Evolutionary conservation across 176 grass and related monocot genomes (phyloP).

Genomic region (Metroxylon sagu): DNA sequence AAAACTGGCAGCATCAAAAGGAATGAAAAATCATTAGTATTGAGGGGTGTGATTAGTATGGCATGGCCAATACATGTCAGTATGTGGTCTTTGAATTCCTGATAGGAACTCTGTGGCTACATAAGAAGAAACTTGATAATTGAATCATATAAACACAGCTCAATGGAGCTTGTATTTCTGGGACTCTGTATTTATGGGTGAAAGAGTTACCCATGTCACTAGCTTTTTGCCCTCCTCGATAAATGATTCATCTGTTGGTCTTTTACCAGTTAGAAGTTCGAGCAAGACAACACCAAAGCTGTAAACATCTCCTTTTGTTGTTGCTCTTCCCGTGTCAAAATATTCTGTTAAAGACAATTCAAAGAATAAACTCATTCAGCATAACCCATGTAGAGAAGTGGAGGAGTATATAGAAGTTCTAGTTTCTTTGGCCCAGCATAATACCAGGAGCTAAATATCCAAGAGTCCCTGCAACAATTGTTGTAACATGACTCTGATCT

Average conservation of each 20-base stretch:
- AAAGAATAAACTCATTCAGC: too few species aligned
- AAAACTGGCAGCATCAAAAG: too few species aligned
- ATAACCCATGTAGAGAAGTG: too few species aligned
- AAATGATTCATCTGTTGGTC: conserved; percentile 71
- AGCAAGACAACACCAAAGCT: conserved; percentile 80
- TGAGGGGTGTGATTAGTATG: too few species aligned
- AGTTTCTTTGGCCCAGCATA: too few species aligned
- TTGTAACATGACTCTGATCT: conserved; percentile 59
- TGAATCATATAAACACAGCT: neutral
- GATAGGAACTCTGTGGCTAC: too few species aligned
- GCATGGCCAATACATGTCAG: too few species aligned
- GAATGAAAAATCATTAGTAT: too few species aligned
- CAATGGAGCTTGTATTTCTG: neutral
- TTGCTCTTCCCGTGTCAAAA: conserved; percentile 71
- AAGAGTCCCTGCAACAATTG: conserved; percentile 64
- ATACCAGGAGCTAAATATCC: conserved; percentile 71
- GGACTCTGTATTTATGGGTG: neutral
- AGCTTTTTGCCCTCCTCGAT: conserved; percentile 61
- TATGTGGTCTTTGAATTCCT: too few species aligned
- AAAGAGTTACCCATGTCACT: conserved; percentile 54
- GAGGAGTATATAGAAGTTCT: too few species aligned
- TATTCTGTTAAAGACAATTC: conserved; percentile 39
- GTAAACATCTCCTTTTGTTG: conserved; percentile 81
- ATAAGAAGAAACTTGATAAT: too few species aligned
- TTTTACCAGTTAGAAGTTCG: conserved; percentile 71